phyloP scores from a whole-genome alignment of 1,284 basidiomycete species.

The Lentinula novae-zelandiae region DNA sequence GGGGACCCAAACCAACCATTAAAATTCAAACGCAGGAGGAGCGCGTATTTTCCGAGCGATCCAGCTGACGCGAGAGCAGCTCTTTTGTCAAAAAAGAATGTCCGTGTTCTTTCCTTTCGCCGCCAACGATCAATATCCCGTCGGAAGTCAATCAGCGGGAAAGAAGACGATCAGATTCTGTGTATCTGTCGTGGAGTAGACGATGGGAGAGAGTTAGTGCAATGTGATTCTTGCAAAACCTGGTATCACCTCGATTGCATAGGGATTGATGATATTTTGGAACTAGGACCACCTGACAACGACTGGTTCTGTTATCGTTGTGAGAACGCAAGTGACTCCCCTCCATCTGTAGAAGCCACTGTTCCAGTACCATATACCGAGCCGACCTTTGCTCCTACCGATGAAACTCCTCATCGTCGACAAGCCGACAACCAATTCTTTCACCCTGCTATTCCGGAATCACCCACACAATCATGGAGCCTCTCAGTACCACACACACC shows the following conservation, averaged over 20 bases:
- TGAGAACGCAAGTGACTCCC: slow-evolving; percentile 32
- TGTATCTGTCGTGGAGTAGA: slow-evolving; percentile 67
- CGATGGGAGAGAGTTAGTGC: slow-evolving; percentile 67
- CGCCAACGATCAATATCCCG: slow-evolving; percentile 20
- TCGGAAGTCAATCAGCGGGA: slow-evolving; percentile 23
- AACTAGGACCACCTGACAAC: slow-evolving; percentile 71
- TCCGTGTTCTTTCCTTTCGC: slow-evolving; percentile 49
- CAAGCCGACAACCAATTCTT: slow-evolving; percentile 53
- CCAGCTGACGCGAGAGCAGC: slow-evolving; percentile 71
- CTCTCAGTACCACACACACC: slow-evolving; percentile 34
- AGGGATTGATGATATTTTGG: slow-evolving; percentile 54
- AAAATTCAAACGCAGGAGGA: slow-evolving; percentile 8
- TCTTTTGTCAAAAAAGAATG: slow-evolving; percentile 62
- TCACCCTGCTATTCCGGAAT: slow-evolving; percentile 46
- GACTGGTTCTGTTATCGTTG: slow-evolving; percentile 70
- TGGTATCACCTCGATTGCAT: slow-evolving; percentile 80
- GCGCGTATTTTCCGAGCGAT: slow-evolving; percentile 50
- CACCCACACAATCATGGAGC: slow-evolving; percentile 31
- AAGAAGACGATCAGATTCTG: slow-evolving; percentile 46
- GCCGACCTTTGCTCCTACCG: slow-evolving; percentile 62
- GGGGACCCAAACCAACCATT: slow-evolving; percentile 32
- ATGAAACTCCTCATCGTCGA: slow-evolving; percentile 38
- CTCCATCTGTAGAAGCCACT: slow-evolving; percentile 22
- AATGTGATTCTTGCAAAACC: slow-evolving; percentile 69
- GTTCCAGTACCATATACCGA: slow-evolving; percentile 32